Evolutionary conservation across 129 eudicot species (phyloP).

Genomic region (Saposhnikovia divaricata): DNA sequence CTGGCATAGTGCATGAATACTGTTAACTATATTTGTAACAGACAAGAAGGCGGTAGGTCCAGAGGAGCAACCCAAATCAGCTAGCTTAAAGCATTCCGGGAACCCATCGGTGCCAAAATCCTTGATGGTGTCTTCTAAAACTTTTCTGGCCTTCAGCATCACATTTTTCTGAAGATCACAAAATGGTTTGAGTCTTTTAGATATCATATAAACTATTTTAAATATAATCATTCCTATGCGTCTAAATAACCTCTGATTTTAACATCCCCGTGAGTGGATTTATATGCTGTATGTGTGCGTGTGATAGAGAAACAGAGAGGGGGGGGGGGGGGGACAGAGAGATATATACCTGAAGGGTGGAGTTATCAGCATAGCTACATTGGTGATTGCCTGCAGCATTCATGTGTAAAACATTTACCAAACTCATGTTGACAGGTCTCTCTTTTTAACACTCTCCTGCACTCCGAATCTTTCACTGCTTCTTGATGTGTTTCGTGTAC

Average conservation of each 20-base stretch:
- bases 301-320: too few species aligned
- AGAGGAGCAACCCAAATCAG: constrained; percentile 18
- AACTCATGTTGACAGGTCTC: not conserved
- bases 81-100: too few species aligned
- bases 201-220: not conserved
- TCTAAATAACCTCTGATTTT: too few species aligned
- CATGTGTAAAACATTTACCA: not conserved
- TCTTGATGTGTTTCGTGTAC: too few species aligned
- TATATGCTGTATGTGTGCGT: too few species aligned
- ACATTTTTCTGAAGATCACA: not conserved
- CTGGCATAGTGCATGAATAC: not conserved
- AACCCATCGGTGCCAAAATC: too few species aligned
- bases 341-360: not conserved
- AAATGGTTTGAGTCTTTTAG: not conserved
- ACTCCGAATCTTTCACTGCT: too few species aligned
- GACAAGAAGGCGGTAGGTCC: constrained; percentile 21
- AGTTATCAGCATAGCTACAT: not conserved
- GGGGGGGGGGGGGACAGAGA: too few species aligned
- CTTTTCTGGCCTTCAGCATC: not conserved
- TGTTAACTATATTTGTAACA: constrained; percentile 5
- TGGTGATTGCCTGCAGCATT: not conserved
- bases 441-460: too few species aligned
- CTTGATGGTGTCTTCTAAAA: not conserved
- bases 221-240: too few species aligned
- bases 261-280: too few species aligned